Evolutionary conservation across 1,139 yeast genomes (phyloP).

Genomic region (Candida gigantensis): DNA sequence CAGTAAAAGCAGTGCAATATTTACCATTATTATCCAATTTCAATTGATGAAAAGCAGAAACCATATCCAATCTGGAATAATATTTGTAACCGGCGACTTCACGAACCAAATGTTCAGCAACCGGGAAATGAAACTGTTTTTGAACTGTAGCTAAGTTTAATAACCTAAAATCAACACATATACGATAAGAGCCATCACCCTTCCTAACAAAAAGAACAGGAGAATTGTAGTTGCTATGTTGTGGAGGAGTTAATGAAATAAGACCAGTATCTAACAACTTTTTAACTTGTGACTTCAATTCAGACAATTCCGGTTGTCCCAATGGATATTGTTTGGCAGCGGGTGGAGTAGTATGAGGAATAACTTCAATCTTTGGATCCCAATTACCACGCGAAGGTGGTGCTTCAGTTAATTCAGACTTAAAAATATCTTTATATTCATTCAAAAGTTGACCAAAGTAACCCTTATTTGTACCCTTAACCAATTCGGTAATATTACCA

Average conservation of each 20-base stretch:
- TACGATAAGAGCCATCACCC: background rate
- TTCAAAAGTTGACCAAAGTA: background rate
- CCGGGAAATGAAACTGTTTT: background rate
- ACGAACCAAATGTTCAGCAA: background rate
- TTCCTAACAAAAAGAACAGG: slow-evolving; percentile 3
- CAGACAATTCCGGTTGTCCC: background rate
- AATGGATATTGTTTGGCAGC: slow-evolving; percentile 2
- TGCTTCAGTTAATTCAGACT: background rate
- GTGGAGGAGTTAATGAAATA: background rate
- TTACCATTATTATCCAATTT: background rate
- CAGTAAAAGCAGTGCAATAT: slow-evolving; percentile 2
- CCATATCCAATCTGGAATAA: slow-evolving; percentile 4
- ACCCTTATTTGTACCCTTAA: background rate
- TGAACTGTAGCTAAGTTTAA: slow-evolving; percentile 1
- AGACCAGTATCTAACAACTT: background rate
- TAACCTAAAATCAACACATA: slow-evolving; percentile 3
- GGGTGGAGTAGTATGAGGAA: background rate
- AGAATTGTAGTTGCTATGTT: background rate
- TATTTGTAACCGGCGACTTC: slow-evolving; percentile 3
- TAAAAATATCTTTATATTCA: slow-evolving; percentile 1
- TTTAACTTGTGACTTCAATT: background rate
- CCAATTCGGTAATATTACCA: background rate
- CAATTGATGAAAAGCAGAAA: slow-evolving; percentile 1
- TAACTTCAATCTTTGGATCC: background rate
- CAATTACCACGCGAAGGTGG: background rate